Conservation (phyloP, 2,329 filamentous ascomycete genomes). For the Aspergillus arachidicola region DNA sequence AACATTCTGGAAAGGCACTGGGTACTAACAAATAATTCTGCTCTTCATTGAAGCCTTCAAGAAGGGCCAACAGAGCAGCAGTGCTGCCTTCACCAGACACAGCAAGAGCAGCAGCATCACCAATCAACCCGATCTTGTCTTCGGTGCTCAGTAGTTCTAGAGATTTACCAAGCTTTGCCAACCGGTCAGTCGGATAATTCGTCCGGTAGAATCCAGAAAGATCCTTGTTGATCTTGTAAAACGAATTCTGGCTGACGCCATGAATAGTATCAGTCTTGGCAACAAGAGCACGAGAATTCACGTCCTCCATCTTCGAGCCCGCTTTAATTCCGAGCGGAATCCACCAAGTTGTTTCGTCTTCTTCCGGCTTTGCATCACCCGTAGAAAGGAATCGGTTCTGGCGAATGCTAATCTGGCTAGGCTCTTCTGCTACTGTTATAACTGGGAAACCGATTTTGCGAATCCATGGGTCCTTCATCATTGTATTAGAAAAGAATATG, state of each 20-base stretch:
- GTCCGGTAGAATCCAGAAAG: slow-evolving; percentile 90
- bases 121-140: slow-evolving; percentile 91
- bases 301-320: slow-evolving; percentile 64
- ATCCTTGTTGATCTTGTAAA: slow-evolving; percentile 92
- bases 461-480: slow-evolving; percentile 74
- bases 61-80: slow-evolving; percentile 76
- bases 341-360: slow-evolving; percentile 95
- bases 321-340: slow-evolving; percentile 84
- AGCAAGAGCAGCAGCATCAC: slow-evolving; percentile 85
- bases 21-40: slow-evolving; percentile 70
- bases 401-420: slow-evolving; percentile 76
- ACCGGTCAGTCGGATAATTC: slow-evolving; percentile 83
- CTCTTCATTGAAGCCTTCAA: slow-evolving; percentile 82
- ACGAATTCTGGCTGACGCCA: slow-evolving; percentile 67
- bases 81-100: slow-evolving; percentile 84
- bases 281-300: slow-evolving; percentile 69
- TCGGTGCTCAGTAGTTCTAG: slow-evolving; percentile 75
- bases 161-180: slow-evolving; percentile 77
- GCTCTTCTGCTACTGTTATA: slow-evolving; percentile 80
- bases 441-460: slow-evolving; percentile 93
- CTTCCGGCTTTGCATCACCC: slow-evolving; percentile 86
- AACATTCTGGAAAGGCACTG: not conserved
- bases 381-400: slow-evolving; percentile 90
- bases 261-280: slow-evolving; percentile 75
- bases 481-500: slow-evolving; percentile 13